Evolutionary conservation across 208 protist species (phyloP).

Genomic region (Trichomonas tenax): DNA sequence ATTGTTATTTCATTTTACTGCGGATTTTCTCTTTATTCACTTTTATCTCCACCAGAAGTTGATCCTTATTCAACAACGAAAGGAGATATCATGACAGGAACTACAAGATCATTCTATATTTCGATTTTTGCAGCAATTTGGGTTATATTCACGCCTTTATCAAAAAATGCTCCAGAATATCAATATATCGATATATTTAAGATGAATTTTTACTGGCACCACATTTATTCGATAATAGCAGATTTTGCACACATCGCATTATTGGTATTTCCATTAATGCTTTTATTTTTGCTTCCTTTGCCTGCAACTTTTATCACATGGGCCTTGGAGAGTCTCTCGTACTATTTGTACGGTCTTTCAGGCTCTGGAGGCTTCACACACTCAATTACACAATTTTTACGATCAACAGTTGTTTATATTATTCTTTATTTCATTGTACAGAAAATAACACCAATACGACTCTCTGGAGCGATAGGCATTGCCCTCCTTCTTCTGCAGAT

Average conservation of each 20-base stretch:
- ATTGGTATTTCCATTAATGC: not conserved
- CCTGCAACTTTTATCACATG: not conserved
- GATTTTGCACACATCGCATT: not conserved
- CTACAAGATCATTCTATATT: not conserved
- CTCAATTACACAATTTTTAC: not conserved
- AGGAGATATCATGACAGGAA: not conserved
- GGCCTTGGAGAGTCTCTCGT: not conserved
- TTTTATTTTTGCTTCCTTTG: not conserved
- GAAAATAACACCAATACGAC: not conserved
- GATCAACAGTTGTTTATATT: not conserved
- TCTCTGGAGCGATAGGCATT: not conserved
- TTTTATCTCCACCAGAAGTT: not conserved
- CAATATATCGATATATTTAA: not conserved
- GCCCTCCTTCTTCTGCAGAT: not conserved
- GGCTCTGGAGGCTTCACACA: not conserved
- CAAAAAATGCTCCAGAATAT: not conserved
- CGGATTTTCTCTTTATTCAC: not conserved
- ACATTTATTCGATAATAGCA: not conserved
- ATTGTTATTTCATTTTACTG: not conserved
- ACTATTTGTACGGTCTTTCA: not conserved
- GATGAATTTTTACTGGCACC: not conserved
- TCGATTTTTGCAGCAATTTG: not conserved
- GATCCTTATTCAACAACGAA: not conserved
- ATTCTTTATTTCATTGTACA: not conserved
- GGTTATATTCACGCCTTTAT: not conserved